Percentiles rank a stretch among this genome's conserved stretches.
These are phyloP conservation scores for Paraphysoderma sedebokerense DNA, from an alignment of 371 early-diverging fungal genomes.

Conservation along the genomic window DNA sequence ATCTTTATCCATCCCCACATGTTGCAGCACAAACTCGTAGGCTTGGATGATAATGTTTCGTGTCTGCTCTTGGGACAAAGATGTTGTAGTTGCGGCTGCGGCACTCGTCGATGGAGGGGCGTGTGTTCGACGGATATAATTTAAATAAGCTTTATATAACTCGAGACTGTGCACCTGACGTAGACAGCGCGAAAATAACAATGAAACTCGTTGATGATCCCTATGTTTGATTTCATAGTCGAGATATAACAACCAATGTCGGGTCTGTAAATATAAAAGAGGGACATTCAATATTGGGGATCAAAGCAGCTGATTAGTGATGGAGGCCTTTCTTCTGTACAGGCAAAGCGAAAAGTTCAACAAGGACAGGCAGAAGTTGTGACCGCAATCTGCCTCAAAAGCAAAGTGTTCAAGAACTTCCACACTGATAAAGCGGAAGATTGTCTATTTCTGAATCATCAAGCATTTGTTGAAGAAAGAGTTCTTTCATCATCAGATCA, in stretches of 20 bases:
- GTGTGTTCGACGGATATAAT: slow-evolving; percentile 67
- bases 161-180: slow-evolving; percentile 64
- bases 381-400: too few relatives aligned
- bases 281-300: not conserved
- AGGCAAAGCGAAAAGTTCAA: not conserved
- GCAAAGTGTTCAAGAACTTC: too few relatives aligned
- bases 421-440: too few relatives aligned
- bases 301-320: not conserved
- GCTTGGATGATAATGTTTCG: slow-evolving; percentile 56
- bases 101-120: too few relatives aligned
- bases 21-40: slow-evolving; percentile 70
- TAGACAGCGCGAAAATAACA: slow-evolving; percentile 70
- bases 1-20: slow-evolving; percentile 79
- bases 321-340: not conserved
- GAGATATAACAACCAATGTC: slow-evolving; percentile 64
- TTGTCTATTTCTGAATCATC: too few relatives aligned
- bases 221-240: slow-evolving; percentile 66
- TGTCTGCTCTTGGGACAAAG: slow-evolving; percentile 32
- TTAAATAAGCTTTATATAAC: slow-evolving; percentile 73
- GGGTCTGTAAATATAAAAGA: slow-evolving; percentile 28
- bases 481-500: too few relatives aligned
- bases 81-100: slow-evolving; percentile 23
- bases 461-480: too few relatives aligned
- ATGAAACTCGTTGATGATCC: slow-evolving; percentile 55
- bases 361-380: not conserved